A percentile compares a stretch with the other conserved stretches of the same genome.
Evolutionary conservation across 192 early-diverging fungal species (phyloP).

Genomic region (Backusella westeae): DNA sequence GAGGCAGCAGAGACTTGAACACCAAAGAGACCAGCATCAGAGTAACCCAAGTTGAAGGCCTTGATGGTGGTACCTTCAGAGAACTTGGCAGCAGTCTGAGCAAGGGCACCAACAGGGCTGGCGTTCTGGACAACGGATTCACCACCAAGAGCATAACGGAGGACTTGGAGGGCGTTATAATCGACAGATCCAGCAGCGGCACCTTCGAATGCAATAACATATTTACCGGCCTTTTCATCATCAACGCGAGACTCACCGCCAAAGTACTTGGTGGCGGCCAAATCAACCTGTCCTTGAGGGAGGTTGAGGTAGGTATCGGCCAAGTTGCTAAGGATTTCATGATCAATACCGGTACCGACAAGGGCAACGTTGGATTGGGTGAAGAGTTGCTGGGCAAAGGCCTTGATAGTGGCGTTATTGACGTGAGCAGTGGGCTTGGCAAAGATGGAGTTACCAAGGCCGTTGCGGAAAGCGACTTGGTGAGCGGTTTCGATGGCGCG

Average conservation of each 20-base stretch:
- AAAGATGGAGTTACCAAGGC: conserved; percentile 94
- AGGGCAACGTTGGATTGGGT: conserved; percentile 74
- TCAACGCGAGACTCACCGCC: conserved; percentile 88
- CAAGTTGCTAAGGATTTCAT: conserved; percentile 65
- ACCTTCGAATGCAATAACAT: conserved; percentile 81
- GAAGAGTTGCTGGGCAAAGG: conserved; percentile 71
- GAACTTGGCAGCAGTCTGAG: conserved; percentile 56
- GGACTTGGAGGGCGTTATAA: conserved; percentile 62
- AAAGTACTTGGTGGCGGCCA: conserved; percentile 62
- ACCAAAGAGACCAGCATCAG: conserved; percentile 91
- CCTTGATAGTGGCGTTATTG: conserved; percentile 66
- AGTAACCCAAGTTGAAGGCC: conserved; percentile 85
- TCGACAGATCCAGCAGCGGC: conserved; percentile 58
- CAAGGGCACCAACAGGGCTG: conserved; percentile 59
- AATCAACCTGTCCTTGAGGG: conserved; percentile 17
- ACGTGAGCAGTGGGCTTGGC: conserved; percentile 65
- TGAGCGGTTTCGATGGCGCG: conserved; percentile 79
- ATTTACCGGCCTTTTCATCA: conserved; percentile 52
- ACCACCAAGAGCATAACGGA: conserved; percentile 61
- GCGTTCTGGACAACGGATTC: conserved; percentile 64
- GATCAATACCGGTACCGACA: conserved; percentile 81
- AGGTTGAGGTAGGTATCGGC: conserved; percentile 59
- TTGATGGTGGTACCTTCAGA: conserved; percentile 53
- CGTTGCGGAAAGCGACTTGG: conserved; percentile 87
- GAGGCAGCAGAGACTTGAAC: conserved; percentile 62